These are phyloP conservation scores for Rosa rugosa DNA, from an alignment of 306 rosid genomes.

Conservation along the genomic window DNA sequence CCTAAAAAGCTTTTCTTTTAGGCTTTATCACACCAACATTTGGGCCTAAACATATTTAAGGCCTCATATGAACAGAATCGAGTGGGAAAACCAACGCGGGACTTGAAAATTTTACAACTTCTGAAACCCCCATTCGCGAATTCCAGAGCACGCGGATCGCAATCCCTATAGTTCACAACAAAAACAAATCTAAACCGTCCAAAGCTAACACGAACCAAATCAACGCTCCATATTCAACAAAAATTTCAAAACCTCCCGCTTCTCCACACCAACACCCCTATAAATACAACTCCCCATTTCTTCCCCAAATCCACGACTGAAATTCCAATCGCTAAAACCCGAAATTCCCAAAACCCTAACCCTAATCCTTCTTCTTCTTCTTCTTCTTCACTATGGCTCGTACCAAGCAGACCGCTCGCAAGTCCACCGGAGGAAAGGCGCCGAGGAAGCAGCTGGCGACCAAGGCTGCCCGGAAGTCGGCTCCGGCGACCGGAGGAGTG, in stretches of 20 bases:
- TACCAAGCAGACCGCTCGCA: conserved; percentile 32
- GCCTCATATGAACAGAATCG: too few relatives aligned
- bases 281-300: not conserved
- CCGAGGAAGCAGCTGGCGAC: conserved; percentile 36
- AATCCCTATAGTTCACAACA: not conserved
- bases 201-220: not conserved
- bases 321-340: not conserved
- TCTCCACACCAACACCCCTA: not conserved
- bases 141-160: not conserved
- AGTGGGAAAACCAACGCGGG: too few relatives aligned
- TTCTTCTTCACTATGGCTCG: conserved; percentile 19
- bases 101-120: too few relatives aligned
- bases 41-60: too few relatives aligned
- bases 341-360: too few relatives aligned
- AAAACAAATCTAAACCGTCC: conserved; percentile 5
- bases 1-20: too few relatives aligned
- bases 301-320: not conserved
- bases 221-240: not conserved
- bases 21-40: too few relatives aligned
- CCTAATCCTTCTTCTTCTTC: not conserved
- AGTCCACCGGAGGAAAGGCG: conserved; percentile 35
- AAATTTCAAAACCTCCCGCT: not conserved
- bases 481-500: conserved; percentile 36
- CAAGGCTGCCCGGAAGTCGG: conserved; percentile 33
- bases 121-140: not conserved